These are phyloP conservation scores for Sarocladium kiliense DNA, from an alignment of 2,329 filamentous ascomycete genomes.

Conservation along the genomic window DNA sequence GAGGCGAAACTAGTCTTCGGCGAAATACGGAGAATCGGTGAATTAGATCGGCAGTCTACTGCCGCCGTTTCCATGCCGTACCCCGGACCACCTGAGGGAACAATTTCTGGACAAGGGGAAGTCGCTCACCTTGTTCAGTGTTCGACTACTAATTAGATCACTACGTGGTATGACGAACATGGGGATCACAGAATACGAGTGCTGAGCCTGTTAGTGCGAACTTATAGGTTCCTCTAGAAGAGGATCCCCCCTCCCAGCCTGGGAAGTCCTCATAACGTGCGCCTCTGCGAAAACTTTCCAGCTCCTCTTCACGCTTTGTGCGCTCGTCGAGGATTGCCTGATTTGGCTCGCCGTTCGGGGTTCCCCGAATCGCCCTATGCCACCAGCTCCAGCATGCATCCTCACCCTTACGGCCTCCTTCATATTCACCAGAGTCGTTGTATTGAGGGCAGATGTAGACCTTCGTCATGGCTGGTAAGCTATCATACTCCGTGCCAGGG, in stretches of 20 bases:
- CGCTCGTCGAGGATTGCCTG: background rate
- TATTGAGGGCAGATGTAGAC: background rate
- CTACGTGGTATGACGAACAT: too few relatives aligned
- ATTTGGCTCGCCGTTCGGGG: background rate
- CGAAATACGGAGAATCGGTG: conserved; percentile 1
- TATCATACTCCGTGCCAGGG: background rate
- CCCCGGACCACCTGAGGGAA: too few relatives aligned
- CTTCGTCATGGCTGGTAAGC: background rate
- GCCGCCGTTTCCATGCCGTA: too few relatives aligned
- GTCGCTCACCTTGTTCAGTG: too few relatives aligned
- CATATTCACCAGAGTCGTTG: background rate
- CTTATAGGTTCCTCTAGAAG: too few relatives aligned
- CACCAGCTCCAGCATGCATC: background rate
- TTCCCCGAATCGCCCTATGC: background rate
- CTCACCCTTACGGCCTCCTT: background rate
- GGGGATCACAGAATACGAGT: too few relatives aligned
- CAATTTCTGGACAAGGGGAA: too few relatives aligned
- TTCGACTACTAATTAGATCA: too few relatives aligned
- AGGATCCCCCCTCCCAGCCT: background rate
- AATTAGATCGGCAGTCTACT: background rate
- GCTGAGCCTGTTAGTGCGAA: too few relatives aligned
- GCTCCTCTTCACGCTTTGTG: background rate
- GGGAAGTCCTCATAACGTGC: background rate
- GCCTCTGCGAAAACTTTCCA: background rate
- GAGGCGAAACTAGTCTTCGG: background rate